Percentiles rank a stretch among this genome's conserved stretches.
Evolutionary conservation across 139 green algal genomes (phyloP).

Genomic region (Haematococcus lacustris): DNA sequence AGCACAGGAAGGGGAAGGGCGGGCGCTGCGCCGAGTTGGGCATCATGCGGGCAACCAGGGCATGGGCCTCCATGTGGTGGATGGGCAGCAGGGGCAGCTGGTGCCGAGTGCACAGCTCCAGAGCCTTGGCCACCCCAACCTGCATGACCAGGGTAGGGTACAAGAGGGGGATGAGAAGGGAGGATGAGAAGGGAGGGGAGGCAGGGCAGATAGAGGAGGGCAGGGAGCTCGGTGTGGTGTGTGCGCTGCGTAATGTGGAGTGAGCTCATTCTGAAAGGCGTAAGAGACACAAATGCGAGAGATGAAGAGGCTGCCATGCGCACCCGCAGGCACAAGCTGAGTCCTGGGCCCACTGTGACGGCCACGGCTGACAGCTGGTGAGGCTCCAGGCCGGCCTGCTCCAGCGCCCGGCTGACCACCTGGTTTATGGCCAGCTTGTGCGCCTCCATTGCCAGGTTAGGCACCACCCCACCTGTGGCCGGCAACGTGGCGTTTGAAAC

Average conservation of each 20-base stretch:
- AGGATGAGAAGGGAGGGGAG: not conserved
- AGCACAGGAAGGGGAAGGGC: constrained; percentile 86
- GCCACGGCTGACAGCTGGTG: constrained; percentile 75
- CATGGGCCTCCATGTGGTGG: constrained; percentile 98
- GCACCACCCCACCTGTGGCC: constrained; percentile 82
- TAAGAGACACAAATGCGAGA: not conserved
- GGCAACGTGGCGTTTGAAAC: not conserved
- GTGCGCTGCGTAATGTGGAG: not conserved
- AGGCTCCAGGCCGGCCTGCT: constrained; percentile 31
- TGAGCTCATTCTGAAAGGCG: not conserved
- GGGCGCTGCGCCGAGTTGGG: not conserved
- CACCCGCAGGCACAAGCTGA: constrained; percentile 84
- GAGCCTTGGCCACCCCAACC: constrained; percentile 89
- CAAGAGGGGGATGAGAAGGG: not conserved
- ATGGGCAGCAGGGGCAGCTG: constrained; percentile 74
- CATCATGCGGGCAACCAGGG: constrained; percentile 72
- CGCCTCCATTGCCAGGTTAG: constrained; percentile 79
- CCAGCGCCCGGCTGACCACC: constrained; percentile 68
- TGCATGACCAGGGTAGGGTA: constrained; percentile 11
- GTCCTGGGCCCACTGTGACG: constrained; percentile 90
- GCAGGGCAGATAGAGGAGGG: not conserved
- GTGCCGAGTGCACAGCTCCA: constrained; percentile 51
- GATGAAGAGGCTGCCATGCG: not conserved
- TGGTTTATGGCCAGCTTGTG: constrained; percentile 87
- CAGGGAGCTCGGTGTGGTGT: no score